Conservation (phyloP, 805 yeast genomes). For the Clavispora asparagi region DNA sequence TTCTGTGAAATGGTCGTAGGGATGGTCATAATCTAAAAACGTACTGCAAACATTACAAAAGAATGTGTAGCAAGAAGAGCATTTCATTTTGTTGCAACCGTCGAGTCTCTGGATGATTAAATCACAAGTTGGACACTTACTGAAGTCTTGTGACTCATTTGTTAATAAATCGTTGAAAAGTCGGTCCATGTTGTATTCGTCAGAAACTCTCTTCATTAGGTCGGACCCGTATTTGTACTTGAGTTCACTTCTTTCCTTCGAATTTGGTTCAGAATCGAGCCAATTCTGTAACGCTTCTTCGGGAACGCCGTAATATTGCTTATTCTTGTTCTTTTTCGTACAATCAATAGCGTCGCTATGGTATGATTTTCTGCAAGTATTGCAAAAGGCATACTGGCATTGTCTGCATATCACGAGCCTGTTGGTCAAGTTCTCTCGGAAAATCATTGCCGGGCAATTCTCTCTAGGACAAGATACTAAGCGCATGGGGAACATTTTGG, state of each 20-base stretch:
- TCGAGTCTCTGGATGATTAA: slow-evolving; percentile 48
- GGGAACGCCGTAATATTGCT: slow-evolving; percentile 24
- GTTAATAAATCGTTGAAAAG: slow-evolving; percentile 40
- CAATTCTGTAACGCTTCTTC: slow-evolving; percentile 33
- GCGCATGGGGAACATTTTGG: slow-evolving; percentile 42
- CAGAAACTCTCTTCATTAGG: slow-evolving; percentile 36
- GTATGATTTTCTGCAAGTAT: slow-evolving; percentile 54
- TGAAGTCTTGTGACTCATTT: slow-evolving; percentile 38
- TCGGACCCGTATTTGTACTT: slow-evolving; percentile 42
- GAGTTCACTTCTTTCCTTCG: slow-evolving; percentile 28
- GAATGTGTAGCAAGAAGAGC: slow-evolving; percentile 41
- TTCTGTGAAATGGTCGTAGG: slow-evolving; percentile 50
- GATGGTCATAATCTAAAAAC: slow-evolving; percentile 32
- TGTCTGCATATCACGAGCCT: slow-evolving; percentile 43
- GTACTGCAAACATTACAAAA: slow-evolving; percentile 57
- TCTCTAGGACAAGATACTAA: slow-evolving; percentile 48
- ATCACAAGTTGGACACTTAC: slow-evolving; percentile 50
- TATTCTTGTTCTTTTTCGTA: slow-evolving; percentile 14
- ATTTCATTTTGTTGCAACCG: slow-evolving; percentile 63
- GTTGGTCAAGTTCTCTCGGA: slow-evolving; percentile 43
- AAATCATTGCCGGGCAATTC: slow-evolving; percentile 41
- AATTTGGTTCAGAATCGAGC: slow-evolving; percentile 24
- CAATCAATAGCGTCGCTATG: slow-evolving; percentile 52
- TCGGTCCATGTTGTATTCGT: slow-evolving; percentile 43
- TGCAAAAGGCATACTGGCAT: slow-evolving; percentile 53